Percentiles rank a stretch among this genome's conserved stretches.
Evolutionary conservation across 768 basidiomycete species (phyloP).

Genomic region (Mycena alexandri): DNA sequence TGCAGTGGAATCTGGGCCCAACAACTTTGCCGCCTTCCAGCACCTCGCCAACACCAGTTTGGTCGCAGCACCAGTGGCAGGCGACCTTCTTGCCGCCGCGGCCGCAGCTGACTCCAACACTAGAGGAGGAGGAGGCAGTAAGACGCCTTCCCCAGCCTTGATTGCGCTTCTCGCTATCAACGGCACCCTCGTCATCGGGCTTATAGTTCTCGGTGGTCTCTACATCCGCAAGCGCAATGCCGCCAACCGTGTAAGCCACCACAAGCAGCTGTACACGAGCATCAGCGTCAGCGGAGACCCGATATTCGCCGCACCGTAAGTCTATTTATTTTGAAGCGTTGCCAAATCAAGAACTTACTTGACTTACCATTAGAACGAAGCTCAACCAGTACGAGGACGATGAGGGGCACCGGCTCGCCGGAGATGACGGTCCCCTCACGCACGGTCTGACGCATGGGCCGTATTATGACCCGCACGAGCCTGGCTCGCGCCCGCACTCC

Average conservation of each 20-base stretch:
- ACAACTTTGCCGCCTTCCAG: conserved; percentile 38
- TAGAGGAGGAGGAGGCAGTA: neutral
- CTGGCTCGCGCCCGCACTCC: conserved; percentile 18
- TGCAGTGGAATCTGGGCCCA: conserved; percentile 43
- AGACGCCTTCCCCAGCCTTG: no score
- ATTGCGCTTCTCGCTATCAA: conserved; percentile 40
- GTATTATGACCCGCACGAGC: conserved; percentile 37
- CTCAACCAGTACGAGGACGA: conserved; percentile 19
- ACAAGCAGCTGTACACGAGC: conserved; percentile 34
- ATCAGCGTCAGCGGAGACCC: conserved; percentile 27
- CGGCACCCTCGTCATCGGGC: conserved; percentile 37
- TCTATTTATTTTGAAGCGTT: neutral
- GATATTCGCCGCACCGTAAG: conserved; percentile 31
- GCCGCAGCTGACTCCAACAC: conserved; percentile 30
- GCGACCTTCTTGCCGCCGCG: conserved; percentile 13
- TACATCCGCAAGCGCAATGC: conserved; percentile 35
- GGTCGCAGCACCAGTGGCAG: no score
- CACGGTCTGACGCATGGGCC: conserved; percentile 34
- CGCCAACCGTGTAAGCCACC: conserved; percentile 11
- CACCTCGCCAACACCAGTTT: no score
- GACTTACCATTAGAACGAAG: neutral
- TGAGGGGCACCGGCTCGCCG: conserved; percentile 1
- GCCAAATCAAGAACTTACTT: neutral
- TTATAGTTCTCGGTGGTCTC: conserved; percentile 26
- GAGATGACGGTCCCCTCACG: conserved; percentile 25